Conservation (phyloP, 2,329 filamentous ascomycete species). For the Sporothrix pallida region DNA sequence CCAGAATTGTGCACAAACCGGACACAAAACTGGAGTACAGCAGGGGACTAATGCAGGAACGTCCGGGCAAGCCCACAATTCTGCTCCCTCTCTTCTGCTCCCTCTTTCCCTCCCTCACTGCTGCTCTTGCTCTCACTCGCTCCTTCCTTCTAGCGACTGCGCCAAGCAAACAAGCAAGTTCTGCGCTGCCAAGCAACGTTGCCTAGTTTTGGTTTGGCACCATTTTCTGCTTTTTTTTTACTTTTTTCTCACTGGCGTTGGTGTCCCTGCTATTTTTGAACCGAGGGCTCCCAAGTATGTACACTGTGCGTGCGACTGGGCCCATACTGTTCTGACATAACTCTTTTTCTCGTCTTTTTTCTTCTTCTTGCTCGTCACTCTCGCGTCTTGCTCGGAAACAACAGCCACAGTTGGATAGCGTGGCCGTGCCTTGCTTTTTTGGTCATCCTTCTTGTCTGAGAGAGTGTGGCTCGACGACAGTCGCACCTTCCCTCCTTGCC, state of each 20-base stretch:
- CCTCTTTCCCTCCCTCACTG: background rate
- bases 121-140: background rate
- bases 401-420: slow-evolving; percentile 24
- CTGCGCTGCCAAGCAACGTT: slow-evolving; percentile 13
- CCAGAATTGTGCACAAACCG: slow-evolving; percentile 16
- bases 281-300: background rate
- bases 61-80: background rate
- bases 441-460: background rate
- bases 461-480: background rate
- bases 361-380: background rate
- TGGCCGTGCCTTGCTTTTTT: slow-evolving; percentile 25
- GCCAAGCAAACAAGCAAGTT: slow-evolving; percentile 22
- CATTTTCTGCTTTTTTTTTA: too few species aligned
- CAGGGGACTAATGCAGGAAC: slow-evolving; percentile 28
- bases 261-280: slow-evolving; percentile 16
- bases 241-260: background rate
- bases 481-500: background rate
- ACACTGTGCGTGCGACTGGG: background rate
- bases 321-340: background rate
- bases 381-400: background rate
- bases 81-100: background rate
- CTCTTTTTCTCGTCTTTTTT: too few species aligned
- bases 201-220: background rate
- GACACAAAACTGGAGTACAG: slow-evolving; percentile 16
- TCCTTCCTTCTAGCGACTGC: background rate